Evolutionary conservation across 345 rosid species (phyloP), one percentile per base, ranked within the genome.

Genomic region (Stellera chamaejasme): DNA sequence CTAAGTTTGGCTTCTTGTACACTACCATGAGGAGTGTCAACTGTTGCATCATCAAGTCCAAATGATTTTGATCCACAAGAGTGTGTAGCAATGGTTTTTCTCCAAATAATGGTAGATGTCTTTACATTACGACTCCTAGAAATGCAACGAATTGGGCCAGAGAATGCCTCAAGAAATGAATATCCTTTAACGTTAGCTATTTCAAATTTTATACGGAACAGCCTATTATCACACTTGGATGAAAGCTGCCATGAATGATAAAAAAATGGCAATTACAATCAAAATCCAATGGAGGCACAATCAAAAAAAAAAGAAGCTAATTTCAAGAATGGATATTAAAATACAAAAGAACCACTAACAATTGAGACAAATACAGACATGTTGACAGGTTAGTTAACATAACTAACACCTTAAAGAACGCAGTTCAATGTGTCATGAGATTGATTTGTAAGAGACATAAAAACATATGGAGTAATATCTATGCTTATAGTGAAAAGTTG

Each of bases 181-280:
- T 74, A 84, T n/a, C 77, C 75, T 66, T 69, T 72, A n/a, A 69
- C 60, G 43, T 77, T 72, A 12, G 69, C 69, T 55, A 82, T 66
- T 65, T 75, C 77, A 55, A 90, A 80, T 66, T 75, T 86, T 62
- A 90, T 67, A 56, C 77, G 58, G 68, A 90, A 86, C 66, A 84
- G 66, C 73, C 83, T 83, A 70, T 84, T 80, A 27, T 90, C 97
- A 53, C 82, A 79, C 72, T 80, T 79, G 60, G 90, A 84, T 54
- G 95, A 90, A 54, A 84, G 97, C 95, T 86, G 84, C 67, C 56
- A 62, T 15, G 52, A 61, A 45, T 5, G 39, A 32, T 5, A 32
- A 32, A 32, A 8, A 32, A 32, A 32, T 3, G 5, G 39, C 5
- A 32, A 8, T 32, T 32, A 32, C 39, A 32, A 32, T 32, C 39